Evolutionary conservation across 352 stramenopile species (phyloP).

Genomic region (Aphanomyces cochlioides): DNA sequence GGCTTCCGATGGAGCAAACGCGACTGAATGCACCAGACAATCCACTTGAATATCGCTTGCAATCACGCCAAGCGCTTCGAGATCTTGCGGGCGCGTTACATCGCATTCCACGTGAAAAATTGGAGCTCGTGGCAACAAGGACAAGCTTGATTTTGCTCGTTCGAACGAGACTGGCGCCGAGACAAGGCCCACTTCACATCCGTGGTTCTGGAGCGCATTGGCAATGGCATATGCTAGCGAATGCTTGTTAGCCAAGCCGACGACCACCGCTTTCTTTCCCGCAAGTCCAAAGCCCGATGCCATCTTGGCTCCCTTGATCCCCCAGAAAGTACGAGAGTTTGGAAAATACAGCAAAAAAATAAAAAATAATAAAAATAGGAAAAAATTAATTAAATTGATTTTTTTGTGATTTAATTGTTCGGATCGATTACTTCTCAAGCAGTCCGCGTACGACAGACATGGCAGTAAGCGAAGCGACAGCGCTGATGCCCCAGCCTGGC

Average conservation of each 20-base stretch:
- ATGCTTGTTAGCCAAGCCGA: conserved; percentile 88
- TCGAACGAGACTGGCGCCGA: conserved; percentile 43
- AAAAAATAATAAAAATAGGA: no score
- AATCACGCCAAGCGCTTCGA: conserved; percentile 38
- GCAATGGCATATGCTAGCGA: conserved; percentile 78
- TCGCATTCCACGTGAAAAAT: conserved; percentile 54
- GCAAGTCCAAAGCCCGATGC: conserved; percentile 29
- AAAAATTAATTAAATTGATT: no score
- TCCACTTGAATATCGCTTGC: conserved; percentile 43
- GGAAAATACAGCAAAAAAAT: background rate
- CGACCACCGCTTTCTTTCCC: conserved; percentile 74
- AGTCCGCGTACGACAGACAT: no score
- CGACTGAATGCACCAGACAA: conserved; percentile 88
- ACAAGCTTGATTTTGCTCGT: conserved; percentile 26
- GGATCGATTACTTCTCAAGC: no score
- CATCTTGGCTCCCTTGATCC: no score
- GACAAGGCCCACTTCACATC: conserved; percentile 70
- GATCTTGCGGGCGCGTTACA: conserved; percentile 56
- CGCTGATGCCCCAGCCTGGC: no score
- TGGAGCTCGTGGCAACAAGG: background rate
- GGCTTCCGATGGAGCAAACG: conserved; percentile 75
- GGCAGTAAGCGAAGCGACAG: no score
- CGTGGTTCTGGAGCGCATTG: conserved; percentile 57
- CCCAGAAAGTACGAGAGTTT: background rate
- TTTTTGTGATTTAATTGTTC: no score